phyloP scores from a whole-genome alignment of 2,329 filamentous ascomycete species.

The Tricladium varicosporioides region DNA sequence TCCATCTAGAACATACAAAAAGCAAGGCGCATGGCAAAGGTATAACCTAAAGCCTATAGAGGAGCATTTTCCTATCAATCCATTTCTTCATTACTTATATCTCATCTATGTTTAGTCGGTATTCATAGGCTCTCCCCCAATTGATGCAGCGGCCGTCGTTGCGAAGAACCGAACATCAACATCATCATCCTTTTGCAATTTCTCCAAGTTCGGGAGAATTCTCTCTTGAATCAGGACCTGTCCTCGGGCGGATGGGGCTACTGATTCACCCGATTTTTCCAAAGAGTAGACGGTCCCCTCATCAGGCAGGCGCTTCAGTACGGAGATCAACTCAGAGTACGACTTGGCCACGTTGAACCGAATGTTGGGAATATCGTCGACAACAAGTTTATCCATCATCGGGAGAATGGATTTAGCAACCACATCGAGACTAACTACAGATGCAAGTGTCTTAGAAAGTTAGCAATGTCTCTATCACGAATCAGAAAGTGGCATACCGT shows the following conservation, averaged over 20 bases:
- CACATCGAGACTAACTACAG: constrained; percentile 88
- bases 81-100: constrained; percentile 24
- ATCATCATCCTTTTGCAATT: constrained; percentile 95
- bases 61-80: constrained; percentile 12
- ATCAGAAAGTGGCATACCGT: constrained; percentile 64
- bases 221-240: constrained; percentile 81
- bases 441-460: constrained; percentile 75
- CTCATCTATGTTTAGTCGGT: constrained; percentile 43
- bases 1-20: constrained; percentile 32
- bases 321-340: constrained; percentile 83
- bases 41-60: constrained; percentile 24
- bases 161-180: constrained; percentile 98
- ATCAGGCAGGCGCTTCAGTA: constrained; percentile 87
- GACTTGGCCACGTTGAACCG: constrained; percentile 99
- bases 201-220: constrained; percentile 86
- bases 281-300: constrained; percentile 81
- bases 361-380: constrained; percentile 97
- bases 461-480: constrained; percentile 17
- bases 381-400: constrained; percentile 91
- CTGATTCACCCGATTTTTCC: constrained; percentile 70
- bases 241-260: constrained; percentile 65
- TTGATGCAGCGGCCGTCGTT: constrained; percentile 71
- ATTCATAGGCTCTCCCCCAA: constrained; percentile 51
- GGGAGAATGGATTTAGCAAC: constrained; percentile 92
- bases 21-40: constrained; percentile 25